Base-by-base conservation (phyloP, 805 yeast species). In the Saitoella complicata region DNA sequence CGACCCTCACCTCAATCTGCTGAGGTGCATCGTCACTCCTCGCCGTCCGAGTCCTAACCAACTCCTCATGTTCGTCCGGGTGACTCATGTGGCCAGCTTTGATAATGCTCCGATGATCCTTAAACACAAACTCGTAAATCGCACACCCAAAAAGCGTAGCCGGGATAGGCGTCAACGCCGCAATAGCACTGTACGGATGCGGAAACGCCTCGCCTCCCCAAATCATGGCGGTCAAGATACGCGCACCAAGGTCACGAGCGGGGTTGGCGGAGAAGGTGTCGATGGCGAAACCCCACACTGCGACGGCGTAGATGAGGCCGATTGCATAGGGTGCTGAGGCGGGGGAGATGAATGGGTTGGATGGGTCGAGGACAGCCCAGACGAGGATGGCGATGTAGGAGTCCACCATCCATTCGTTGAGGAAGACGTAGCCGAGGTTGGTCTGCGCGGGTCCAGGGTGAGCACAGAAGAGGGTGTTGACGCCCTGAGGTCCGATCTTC, bases 191-290 rank as follows among this genome's bases (percentile, higher is more conserved):
- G 21, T 21, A 21, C 21, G 21, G 21, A 21, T 21, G 21, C 21
- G 21, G 21, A 4, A 21, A 21, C 21, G 21, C 21, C 21, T 21
- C 21, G 21, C 21, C 21, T 21, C 21, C 21, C 32, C 78, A 78
- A 36, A 69, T 62, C 44, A 70, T 59, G 37, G 63, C 60, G 13
- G 73, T 57, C 33, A 73, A 73, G 37, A 72, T 53, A 51, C 78
- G 60, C 46, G 78, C 77, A 13, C 71, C 74, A 42, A 72, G 61
- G 57, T 72, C 78, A 59, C 78, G 68, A 32, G 76, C 76, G 46
- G 67, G 58, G 58, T 72, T 72, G 53, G 73, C 57, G 37, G 76
- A 76, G 51, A 69, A 69, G 12, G 75, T 75, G n/a, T 76, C 71
- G 50, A 67, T 60, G 7, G 71, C 57, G 11, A 71, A 61, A 54